Base-by-base conservation (phyloP, 257 asterid genomes). In the Solanum ahanhuiri region DNA sequence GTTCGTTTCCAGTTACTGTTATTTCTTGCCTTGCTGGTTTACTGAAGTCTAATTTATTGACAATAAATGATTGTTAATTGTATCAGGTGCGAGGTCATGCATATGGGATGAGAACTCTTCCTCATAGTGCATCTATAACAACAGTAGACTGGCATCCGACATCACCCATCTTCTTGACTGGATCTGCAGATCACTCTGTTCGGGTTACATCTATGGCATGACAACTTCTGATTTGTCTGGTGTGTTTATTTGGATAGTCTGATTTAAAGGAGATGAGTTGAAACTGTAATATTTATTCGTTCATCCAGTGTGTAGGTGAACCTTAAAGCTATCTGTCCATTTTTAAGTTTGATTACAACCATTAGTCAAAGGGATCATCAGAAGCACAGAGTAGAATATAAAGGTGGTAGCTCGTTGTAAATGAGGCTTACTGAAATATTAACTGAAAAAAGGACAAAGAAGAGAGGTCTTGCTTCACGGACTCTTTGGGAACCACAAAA, bases 81-180 rank as follows among this genome's bases (percentile, higher is more conserved):
- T 76, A 39, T 81, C 92, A 95, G 98, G 97, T 95, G 37, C 92
- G 92, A 88, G 96, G 92, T 82, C 84, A 67, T 86, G 89, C 31
- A 86, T 89, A 82, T 86, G 98, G 98, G 69, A 89, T 92, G 96
- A 91, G 91, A 92, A 94, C 89, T 81, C 95, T 93, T 41, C 88
- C 96, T 85, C 99, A 96, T 69, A 88, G 86, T 77, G 98, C 91
- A 83, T 67, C 94, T 28, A 90, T 96, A 90, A 96, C 98, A 75
- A 94, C 98, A 6, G 98, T 95, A 35, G 98, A 95, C 89, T 95
- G 99, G 99, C 99, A 96, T 92, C 99, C 98, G 41, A 91, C 94
- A 12, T 84, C 92, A 88, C 97, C 99, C 35, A 87, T 95, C 89
- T 95, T 91, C 91, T 91, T 96, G 91, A 95, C 98, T 45, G 99